Conservation (phyloP, 257 asterid genomes). For the Solanum medicagineum region DNA sequence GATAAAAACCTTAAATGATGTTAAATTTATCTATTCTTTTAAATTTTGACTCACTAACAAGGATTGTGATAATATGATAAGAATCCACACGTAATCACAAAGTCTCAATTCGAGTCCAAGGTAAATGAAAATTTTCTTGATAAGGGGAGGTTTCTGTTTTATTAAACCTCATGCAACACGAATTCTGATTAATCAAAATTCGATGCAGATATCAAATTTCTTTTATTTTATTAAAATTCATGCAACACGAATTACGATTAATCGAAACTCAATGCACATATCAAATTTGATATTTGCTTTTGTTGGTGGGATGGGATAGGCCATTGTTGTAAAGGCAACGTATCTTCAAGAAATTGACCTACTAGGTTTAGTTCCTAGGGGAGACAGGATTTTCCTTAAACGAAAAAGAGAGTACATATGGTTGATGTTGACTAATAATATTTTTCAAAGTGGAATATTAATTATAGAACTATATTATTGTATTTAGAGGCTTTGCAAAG, state of each 20-base stretch:
- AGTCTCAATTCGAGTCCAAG: rapidly evolving
- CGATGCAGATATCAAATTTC: no score
- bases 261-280: no score
- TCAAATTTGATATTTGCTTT: no score
- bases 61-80: no score
- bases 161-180: rapidly evolving
- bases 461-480: neutral
- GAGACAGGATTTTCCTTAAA: neutral
- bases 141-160: no score
- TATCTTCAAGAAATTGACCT: neutral
- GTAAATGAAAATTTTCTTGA: no score
- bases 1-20: neutral
- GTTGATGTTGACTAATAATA: neutral
- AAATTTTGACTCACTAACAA: neutral
- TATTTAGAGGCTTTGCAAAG: neutral
- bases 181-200: neutral
- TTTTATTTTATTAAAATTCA: no score
- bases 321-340: neutral
- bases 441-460: neutral
- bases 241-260: no score
- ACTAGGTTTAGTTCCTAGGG: neutral
- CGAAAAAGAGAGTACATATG: neutral
- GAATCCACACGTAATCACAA: no score
- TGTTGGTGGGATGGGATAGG: no score
- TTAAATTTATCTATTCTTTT: neutral